Conservation (phyloP, 345 rosid genomes). For the Nasturtium officinale region DNA sequence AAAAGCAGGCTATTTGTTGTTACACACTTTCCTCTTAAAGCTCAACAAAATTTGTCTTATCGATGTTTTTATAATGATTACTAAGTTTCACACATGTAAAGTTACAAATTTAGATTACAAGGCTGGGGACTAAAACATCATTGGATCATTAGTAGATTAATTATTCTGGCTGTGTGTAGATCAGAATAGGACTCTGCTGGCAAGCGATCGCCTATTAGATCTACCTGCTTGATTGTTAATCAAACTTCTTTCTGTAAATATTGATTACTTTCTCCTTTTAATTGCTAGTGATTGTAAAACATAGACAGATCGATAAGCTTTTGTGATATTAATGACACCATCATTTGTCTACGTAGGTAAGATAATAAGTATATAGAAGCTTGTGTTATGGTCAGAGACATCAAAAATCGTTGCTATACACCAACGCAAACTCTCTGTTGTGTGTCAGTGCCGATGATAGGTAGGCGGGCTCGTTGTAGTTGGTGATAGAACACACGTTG, state of each 20-base stretch:
- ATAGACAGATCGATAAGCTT: background rate
- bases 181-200: constrained; percentile 4
- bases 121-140: constrained; percentile 4
- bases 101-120: constrained; percentile 30
- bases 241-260: constrained; percentile 17
- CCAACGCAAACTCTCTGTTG: too few species aligned
- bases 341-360: background rate
- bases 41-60: constrained; percentile 10
- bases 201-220: constrained; percentile 4
- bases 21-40: constrained; percentile 32
- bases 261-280: background rate
- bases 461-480: too few species aligned
- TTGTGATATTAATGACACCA: background rate
- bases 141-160: background rate
- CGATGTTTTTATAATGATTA: constrained; percentile 9
- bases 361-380: too few species aligned
- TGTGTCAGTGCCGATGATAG: too few species aligned
- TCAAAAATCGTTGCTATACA: background rate
- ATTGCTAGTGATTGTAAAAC: background rate
- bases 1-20: constrained; percentile 27
- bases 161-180: constrained; percentile 24
- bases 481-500: too few species aligned
- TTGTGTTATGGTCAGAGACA: background rate
- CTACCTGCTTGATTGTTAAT: background rate
- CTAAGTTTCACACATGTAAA: constrained; percentile 38